These are phyloP conservation scores for Carpediemonas membranifera DNA, from an alignment of 78 protist species.

Conservation along the genomic window DNA sequence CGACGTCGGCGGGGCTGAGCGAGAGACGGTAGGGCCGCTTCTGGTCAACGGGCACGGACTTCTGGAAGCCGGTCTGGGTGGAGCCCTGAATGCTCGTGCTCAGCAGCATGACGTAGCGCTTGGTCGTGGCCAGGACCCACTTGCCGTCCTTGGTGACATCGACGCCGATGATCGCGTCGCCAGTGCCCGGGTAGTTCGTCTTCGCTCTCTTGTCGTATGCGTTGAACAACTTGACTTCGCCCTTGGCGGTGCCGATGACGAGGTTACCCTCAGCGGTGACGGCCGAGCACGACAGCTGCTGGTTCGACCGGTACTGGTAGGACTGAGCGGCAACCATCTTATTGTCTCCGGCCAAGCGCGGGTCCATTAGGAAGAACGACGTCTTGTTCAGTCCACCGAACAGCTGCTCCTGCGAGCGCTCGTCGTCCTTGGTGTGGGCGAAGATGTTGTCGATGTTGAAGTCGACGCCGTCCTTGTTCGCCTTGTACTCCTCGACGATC, in stretches of 20 bases:
- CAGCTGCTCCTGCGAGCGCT: background rate
- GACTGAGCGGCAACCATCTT: background rate
- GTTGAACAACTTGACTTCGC: conserved; percentile 4
- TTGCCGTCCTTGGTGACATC: conserved; percentile 5
- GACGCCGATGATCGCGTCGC: conserved; percentile 5
- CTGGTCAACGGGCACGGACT: background rate
- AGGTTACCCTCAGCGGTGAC: background rate
- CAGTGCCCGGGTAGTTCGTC: background rate
- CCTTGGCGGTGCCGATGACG: background rate
- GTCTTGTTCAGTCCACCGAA: conserved; percentile 4
- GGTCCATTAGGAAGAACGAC: conserved; percentile 2
- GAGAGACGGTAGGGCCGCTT: background rate
- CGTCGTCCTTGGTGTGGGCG: background rate
- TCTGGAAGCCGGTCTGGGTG: background rate
- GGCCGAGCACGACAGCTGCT: background rate
- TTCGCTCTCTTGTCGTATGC: conserved; percentile 4
- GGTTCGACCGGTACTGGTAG: background rate
- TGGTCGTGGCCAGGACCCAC: conserved; percentile 7
- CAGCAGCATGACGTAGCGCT: background rate
- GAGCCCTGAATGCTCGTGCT: background rate
- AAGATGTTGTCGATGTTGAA: too few species aligned
- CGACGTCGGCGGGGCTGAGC: background rate
- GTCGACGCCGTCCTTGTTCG: too few species aligned
- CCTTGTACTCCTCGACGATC: background rate
- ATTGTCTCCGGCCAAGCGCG: background rate